Conservation (phyloP, 805 yeast species). For the Candida pseudoglaebosa region DNA sequence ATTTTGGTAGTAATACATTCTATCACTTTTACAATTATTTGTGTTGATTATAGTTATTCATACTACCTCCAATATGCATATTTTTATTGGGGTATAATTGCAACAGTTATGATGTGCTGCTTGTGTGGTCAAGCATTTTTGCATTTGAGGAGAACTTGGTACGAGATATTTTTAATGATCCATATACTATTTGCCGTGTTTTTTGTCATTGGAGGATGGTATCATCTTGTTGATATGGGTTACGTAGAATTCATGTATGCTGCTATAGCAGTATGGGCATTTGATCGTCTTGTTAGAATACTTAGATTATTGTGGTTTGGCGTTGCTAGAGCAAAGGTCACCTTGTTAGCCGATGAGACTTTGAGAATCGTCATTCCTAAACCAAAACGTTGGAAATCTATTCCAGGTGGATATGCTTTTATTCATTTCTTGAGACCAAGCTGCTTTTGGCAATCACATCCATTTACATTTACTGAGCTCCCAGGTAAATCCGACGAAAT, state of each 20-base stretch:
- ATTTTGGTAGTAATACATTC: conserved; percentile 26
- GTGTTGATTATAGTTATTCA: too few species aligned
- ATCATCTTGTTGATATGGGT: conserved; percentile 43
- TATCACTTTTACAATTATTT: conserved; percentile 13
- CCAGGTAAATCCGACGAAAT: conserved; percentile 16
- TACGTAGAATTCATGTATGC: conserved; percentile 42
- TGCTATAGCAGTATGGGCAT: conserved; percentile 63
- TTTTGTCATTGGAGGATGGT: conserved; percentile 46
- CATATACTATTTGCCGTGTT: conserved; percentile 55
- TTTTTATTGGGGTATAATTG: too few species aligned
- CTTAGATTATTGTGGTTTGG: conserved; percentile 59
- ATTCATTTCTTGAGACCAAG: conserved; percentile 43
- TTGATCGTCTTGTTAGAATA: conserved; percentile 59
- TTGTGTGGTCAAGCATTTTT: conserved; percentile 40
- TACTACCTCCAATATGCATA: too few species aligned
- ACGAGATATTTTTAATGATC: conserved; percentile 50
- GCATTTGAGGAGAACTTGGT: conserved; percentile 42
- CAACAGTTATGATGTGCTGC: conserved; percentile 27
- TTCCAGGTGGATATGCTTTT: conserved; percentile 63
- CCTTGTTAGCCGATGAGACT: conserved; percentile 42
- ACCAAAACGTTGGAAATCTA: conserved; percentile 51
- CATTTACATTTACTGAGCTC: conserved; percentile 46
- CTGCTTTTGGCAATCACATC: conserved; percentile 65
- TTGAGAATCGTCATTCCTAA: conserved; percentile 47
- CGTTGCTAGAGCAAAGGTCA: conserved; percentile 45